Conservation (phyloP, 1,284 basidiomycete species). For the Cutaneotrichosporon daszewskae region DNA sequence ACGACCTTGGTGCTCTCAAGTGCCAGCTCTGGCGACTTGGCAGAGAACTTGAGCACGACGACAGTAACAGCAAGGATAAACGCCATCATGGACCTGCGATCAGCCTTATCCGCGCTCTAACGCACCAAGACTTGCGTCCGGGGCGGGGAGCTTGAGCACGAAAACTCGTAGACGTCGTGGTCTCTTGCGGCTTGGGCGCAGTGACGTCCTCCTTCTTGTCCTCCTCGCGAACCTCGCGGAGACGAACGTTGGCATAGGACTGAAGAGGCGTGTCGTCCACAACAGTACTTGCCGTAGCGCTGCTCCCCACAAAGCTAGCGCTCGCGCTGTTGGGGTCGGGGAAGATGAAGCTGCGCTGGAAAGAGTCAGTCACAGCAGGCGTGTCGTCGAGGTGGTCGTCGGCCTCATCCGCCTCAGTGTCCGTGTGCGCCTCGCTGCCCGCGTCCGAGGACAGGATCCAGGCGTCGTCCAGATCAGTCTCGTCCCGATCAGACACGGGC, state of each 20-base stretch:
- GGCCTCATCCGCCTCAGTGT: neutral
- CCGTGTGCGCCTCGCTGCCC: neutral
- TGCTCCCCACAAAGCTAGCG: neutral
- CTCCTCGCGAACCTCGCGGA: neutral
- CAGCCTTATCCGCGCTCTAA: neutral
- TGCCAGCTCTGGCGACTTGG: neutral
- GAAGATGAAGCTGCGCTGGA: constrained; percentile 17
- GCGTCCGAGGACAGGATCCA: constrained; percentile 5
- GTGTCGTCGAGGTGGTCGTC: constrained; percentile 2
- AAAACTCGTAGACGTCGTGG: neutral
- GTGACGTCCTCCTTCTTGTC: neutral
- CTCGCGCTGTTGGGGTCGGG: constrained; percentile 14
- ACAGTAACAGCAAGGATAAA: neutral
- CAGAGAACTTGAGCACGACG: constrained; percentile 3
- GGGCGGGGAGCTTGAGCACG: constrained; percentile 4
- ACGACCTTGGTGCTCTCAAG: neutral
- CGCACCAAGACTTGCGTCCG: constrained; percentile 7
- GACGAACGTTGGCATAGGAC: constrained; percentile 3
- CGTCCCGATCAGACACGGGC: constrained; percentile 4
- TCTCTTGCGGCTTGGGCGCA: neutral
- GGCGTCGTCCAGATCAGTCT: constrained; percentile 7
- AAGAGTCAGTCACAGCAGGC: neutral
- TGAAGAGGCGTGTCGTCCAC: constrained; percentile 1
- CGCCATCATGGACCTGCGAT: constrained; percentile 6
- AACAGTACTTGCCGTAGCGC: neutral